Evolutionary conservation across 352 stramenopile species (phyloP).

Genomic region (Globisporangium acanthophoron): DNA sequence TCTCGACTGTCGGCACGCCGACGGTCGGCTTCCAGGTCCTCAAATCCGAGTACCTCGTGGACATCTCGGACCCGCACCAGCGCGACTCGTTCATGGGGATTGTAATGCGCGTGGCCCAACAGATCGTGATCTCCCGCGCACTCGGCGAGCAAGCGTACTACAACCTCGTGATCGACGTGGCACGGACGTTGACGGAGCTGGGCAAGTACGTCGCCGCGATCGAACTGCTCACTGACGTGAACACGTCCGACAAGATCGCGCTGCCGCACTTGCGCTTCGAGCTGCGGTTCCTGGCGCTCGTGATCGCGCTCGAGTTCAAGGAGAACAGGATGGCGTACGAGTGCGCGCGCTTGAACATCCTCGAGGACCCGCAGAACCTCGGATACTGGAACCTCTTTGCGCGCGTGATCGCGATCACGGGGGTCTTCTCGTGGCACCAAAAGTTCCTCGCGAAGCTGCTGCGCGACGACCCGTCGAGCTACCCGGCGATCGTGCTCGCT

Average conservation of each 20-base stretch:
- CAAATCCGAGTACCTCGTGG: constrained; percentile 79
- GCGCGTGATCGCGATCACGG: constrained; percentile 76
- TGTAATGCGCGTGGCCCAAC: constrained; percentile 77
- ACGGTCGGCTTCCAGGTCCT: constrained; percentile 74
- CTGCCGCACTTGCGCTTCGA: constrained; percentile 70
- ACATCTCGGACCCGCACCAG: constrained; percentile 66
- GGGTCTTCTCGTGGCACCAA: constrained; percentile 84
- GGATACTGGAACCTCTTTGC: constrained; percentile 86
- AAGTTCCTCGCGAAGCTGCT: constrained; percentile 84
- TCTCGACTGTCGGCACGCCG: constrained; percentile 51
- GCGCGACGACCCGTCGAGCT: constrained; percentile 68
- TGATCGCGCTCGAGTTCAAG: constrained; percentile 80
- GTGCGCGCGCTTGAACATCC: constrained; percentile 80
- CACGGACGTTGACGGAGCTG: constrained; percentile 69
- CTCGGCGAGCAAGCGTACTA: constrained; percentile 75
- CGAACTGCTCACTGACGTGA: constrained; percentile 82
- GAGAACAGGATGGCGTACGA: constrained; percentile 87
- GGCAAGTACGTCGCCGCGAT: constrained; percentile 82
- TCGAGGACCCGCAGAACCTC: constrained; percentile 75
- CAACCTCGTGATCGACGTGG: constrained; percentile 72
- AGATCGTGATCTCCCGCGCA: constrained; percentile 72
- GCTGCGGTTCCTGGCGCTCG: constrained; percentile 75
- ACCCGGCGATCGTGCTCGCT: constrained; percentile 73
- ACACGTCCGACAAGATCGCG: constrained; percentile 81
- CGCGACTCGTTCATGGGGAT: constrained; percentile 83